Conservation (phyloP, 768 basidiomycete species). For the Hygrophoropsis aurantiaca region DNA sequence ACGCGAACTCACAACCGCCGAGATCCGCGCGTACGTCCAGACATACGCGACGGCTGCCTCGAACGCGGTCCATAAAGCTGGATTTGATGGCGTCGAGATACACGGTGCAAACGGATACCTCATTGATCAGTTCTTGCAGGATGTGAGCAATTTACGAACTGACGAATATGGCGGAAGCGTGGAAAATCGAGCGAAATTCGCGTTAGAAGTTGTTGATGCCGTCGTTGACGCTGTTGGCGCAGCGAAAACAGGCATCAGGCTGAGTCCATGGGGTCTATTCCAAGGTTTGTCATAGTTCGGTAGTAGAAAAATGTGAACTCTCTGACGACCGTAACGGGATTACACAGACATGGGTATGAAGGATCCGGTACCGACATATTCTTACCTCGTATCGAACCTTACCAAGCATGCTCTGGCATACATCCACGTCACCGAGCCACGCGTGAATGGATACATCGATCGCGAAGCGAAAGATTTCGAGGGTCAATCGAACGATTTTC, state of each 20-base stretch:
- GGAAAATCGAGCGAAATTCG: constrained; percentile 58
- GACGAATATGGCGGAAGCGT: constrained; percentile 71
- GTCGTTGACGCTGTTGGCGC: constrained; percentile 52
- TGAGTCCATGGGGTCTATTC: constrained; percentile 54
- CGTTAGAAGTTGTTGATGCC: constrained; percentile 52
- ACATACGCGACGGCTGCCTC: constrained; percentile 31
- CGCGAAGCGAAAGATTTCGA: neutral
- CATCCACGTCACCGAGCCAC: constrained; percentile 49
- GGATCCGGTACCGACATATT: constrained; percentile 56
- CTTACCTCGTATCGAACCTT: constrained; percentile 45
- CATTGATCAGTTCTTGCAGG: constrained; percentile 63
- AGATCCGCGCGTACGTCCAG: constrained; percentile 32
- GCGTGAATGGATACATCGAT: constrained; percentile 15
- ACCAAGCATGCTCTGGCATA: constrained; percentile 44
- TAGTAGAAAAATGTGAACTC: constrained; percentile 10
- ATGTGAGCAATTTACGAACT: constrained; percentile 53
- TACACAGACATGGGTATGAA: constrained; percentile 50
- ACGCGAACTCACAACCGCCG: constrained; percentile 21
- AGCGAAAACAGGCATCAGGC: constrained; percentile 51
- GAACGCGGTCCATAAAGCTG: constrained; percentile 35
- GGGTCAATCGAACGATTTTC: constrained; percentile 40
- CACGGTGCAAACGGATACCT: constrained; percentile 46
- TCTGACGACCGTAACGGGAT: constrained; percentile 6
- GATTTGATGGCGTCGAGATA: constrained; percentile 49
- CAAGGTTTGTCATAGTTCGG: constrained; percentile 29